phyloP scores from a whole-genome alignment of 257 asterid genomes.

The Scutellaria galericulata region DNA sequence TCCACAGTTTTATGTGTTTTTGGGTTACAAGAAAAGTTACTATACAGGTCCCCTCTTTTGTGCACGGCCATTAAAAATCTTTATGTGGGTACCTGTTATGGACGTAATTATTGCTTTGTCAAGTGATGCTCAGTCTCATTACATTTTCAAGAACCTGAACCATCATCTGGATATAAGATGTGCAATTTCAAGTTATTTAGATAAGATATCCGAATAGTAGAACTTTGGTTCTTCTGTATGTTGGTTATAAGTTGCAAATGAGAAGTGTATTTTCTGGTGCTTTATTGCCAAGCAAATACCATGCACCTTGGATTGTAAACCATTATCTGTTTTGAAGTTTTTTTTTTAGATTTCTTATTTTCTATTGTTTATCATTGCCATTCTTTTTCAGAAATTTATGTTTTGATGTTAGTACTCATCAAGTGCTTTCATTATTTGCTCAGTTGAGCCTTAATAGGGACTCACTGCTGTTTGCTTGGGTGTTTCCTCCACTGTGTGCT shows the following conservation, averaged over 20 bases:
- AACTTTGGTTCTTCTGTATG: neutral
- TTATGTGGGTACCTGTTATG: neutral
- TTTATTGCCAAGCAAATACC: neutral
- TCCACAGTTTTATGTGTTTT: neutral
- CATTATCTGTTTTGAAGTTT: neutral
- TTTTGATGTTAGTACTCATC: neutral
- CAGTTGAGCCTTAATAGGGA: no score
- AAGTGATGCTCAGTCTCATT: neutral
- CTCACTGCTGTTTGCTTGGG: neutral
- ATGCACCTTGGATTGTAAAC: neutral
- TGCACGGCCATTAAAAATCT: neutral
- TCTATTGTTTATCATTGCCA: neutral
- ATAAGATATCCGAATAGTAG: neutral
- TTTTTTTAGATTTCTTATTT: neutral
- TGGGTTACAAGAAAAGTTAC: neutral
- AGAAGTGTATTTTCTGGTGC: neutral
- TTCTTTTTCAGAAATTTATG: no score
- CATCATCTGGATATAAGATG: neutral
- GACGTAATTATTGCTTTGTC: neutral
- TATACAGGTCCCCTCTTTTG: neutral
- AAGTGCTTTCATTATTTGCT: neutral
- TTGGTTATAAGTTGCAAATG: neutral
- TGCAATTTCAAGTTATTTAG: neutral
- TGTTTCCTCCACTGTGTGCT: neutral
- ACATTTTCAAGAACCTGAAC: neutral